Conservation (phyloP, 768 basidiomycete genomes). For the Mycena amicta region DNA sequence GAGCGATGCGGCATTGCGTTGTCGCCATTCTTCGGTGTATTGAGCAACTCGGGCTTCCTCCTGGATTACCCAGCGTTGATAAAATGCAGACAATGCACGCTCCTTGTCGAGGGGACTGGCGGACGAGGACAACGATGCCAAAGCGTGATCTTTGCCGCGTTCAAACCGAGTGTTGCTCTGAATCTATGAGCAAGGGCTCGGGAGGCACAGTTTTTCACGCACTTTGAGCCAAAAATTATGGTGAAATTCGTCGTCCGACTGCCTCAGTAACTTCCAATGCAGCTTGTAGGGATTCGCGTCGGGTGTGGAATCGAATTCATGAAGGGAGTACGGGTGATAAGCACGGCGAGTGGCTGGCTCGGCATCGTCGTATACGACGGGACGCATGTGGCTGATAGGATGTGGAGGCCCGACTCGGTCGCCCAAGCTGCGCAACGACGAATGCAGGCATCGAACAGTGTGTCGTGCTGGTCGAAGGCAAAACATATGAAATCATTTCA, state of each 20-base stretch:
- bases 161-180: conserved; percentile 86
- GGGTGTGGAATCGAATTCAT: conserved; percentile 57
- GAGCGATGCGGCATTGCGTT: conserved; percentile 59
- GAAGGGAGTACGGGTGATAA: conserved; percentile 76
- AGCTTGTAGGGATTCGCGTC: conserved; percentile 53
- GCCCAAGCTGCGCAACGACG: conserved; percentile 25
- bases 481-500: not conserved
- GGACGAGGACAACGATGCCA: conserved; percentile 55
- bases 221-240: conserved; percentile 84
- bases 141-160: conserved; percentile 60
- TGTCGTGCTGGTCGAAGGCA: conserved; percentile 6
- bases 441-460: conserved; percentile 18
- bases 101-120: conserved; percentile 60
- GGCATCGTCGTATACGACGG: conserved; percentile 72
- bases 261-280: conserved; percentile 69
- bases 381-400: conserved; percentile 78
- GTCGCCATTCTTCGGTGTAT: conserved; percentile 71
- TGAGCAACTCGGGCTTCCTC: conserved; percentile 58
- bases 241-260: conserved; percentile 74
- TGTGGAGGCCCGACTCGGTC: conserved; percentile 70
- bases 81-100: conserved; percentile 72
- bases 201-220: conserved; percentile 32
- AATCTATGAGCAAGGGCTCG: not conserved
- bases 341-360: conserved; percentile 37
- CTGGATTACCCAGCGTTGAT: conserved; percentile 72